Base-by-base conservation (phyloP, 441 rosid species). In the Aleurites moluccanus region DNA sequence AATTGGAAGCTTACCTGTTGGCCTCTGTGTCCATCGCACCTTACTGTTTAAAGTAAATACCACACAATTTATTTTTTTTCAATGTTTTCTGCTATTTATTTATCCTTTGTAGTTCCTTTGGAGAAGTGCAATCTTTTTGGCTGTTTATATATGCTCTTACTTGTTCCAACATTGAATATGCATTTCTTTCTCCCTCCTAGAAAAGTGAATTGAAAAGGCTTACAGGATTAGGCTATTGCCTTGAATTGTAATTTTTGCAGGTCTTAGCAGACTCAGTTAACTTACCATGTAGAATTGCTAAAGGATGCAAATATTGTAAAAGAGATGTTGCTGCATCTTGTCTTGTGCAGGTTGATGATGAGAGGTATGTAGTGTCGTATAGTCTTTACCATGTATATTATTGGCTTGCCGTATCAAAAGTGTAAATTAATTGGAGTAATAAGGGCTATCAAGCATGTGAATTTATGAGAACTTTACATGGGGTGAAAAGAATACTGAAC, bases 1-100 rank as follows among this genome's bases (percentile, higher is more conserved):
- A 68, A 85, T 95, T 59, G 97, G 99, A 69, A 91, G 89, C 86
- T 92, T 93, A 59, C 86, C 91, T 35, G 82, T 83, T 85, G 99
- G 99, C 80, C 97, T 91, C 78, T 95, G 99, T 91, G 85, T 92
- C 78, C 98, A 95, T 81, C 92, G 99, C 70, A 89, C 97, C 72
- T 77, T 93, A 79, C 85, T 95, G 73, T 95, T 95, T 84, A 95
- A 95, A 85, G 98, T 95, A 82, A 80, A 69, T 64, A 52, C 73
- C 81, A 81, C 56, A 73, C 56, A 73, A 75, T 69, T 77, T 60
- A 4, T 67, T 67, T 60, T 64, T 73, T 21, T 44, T 73, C 27
- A 40, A 23, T 59, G 23, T 52, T 33, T 72, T 53, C 50, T 61
- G 4, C 40, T 55, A 65, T 30, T 53, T 59, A 30, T 75, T 10